Base-by-base conservation (phyloP, 108 stramenopile species). In the Phaeodactylum tricornutum region DNA sequence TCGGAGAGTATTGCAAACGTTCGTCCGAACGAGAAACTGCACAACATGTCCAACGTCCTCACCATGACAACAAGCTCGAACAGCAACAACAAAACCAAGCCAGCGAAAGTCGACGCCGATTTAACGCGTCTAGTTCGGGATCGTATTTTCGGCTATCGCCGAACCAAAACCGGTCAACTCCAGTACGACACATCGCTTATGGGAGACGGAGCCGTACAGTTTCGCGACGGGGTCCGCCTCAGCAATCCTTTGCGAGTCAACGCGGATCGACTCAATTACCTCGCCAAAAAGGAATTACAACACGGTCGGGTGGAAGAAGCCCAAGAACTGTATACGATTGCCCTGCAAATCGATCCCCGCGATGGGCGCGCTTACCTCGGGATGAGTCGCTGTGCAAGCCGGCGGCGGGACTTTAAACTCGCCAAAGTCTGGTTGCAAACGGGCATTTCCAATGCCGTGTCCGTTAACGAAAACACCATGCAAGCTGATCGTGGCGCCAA, bases 351-450 rank as follows among this genome's bases (percentile, higher is more conserved):
- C 46, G 77, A 84, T 53, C 81, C 84, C 3, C 70, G 64, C 17
- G 84, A 92, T 64, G 89, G 89, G 16, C 52, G 84, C 51, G 74
- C 82, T 17, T 92, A 86, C 46, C 63, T 92, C 19, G 89, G 89
- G n/a, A 59, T 92, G 43, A 73, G 79, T 43, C 62, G 75, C 34
- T 81, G 84, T 38, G 81, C 84, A 7, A 57, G 84, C 59, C 61
- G 81, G 12, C 72, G 87, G 43, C 57, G 81, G 26, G 83, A 89
- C 53, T 80, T 75, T 34, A 66, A 74, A 42, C 57, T 72, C 41
- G 83, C 87, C 3, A 53, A 62, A 46, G 59, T 56, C 29, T 70
- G 66, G 28, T 57, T 89, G 31, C 56, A 48, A 34, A 56, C 65
- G 25, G 87, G 87, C 1, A 80, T 89, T 56, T 48, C 61, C 12